Percentiles rank a stretch among this genome's conserved stretches.
Evolutionary conservation across 306 rosid species (phyloP).

Genomic region (Oxytropis ochrocephala): DNA sequence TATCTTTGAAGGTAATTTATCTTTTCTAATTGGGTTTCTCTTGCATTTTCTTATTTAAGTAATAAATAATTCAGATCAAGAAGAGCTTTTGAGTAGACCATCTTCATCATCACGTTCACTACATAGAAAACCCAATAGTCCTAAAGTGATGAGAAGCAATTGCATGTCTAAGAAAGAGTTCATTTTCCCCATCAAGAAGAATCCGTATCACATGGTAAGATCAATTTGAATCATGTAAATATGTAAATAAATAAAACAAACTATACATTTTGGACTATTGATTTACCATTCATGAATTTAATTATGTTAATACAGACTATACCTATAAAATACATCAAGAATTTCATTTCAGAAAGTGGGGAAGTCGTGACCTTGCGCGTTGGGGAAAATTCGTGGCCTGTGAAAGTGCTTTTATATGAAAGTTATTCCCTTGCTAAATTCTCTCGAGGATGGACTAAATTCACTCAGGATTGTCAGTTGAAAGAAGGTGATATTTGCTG

Average conservation of each 20-base stretch:
- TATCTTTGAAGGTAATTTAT: too few relatives aligned
- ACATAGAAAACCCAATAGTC: neutral
- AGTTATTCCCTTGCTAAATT: neutral
- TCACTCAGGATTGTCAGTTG: slow-evolving; percentile 5
- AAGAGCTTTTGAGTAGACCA: neutral
- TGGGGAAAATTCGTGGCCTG: neutral
- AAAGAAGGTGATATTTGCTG: slow-evolving; percentile 25
- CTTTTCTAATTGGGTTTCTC: too few relatives aligned
- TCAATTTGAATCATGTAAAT: neutral
- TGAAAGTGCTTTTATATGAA: neutral
- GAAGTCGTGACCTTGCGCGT: neutral
- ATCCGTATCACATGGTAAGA: neutral
- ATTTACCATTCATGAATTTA: neutral
- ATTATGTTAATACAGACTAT: neutral
- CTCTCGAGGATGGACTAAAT: slow-evolving; percentile 12
- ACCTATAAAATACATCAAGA: neutral
- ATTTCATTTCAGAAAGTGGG: neutral
- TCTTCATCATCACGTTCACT: neutral
- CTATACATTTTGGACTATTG: neutral
- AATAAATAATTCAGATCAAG: neutral
- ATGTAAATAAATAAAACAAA: neutral
- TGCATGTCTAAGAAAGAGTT: neutral
- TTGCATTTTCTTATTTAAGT: neutral
- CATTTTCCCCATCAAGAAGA: too few relatives aligned
- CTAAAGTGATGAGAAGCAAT: neutral